Base-by-base conservation (phyloP, 257 asterid genomes). In the Solanum piurae region DNA sequence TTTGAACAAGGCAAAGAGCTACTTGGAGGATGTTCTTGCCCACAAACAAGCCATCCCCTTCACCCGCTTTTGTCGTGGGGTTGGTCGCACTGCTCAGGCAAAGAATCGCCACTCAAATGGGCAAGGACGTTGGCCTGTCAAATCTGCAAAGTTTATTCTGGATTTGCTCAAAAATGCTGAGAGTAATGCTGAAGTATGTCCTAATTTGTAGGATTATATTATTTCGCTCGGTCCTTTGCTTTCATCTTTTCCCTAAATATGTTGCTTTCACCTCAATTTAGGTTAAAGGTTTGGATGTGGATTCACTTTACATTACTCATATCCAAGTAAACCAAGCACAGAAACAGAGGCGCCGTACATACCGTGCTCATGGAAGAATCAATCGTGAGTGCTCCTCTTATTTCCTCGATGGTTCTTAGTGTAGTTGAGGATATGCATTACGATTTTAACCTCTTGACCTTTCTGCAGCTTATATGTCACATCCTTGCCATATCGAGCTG, bases 221-320 rank as follows among this genome's bases (percentile, higher is more conserved):
- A 12, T 4, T 49, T 86, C 31, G 4, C 29, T 64, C 0, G 2
- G 34, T 27, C 64, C 37, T 42, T 68, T 18, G 12, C 20, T 46
- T 52, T 52, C 2, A 52, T 18, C 62, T 52, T 72, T 6, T 31
- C 68, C 2, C 85, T 80, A 80, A 29, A 27, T 69, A 86, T 20
- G 38, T 86, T 33, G 5, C 4, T 87, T 89, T 84, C 25, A 46
- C 25, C 40, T 31, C 29, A 13, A 27, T 13, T 66, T 90, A 96
- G 98, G 98, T 96, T 62, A 96, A 96, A 92, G 98, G 98, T 36
- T 92, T 96, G 93, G 99, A 96, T 84, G 99, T 95, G 88, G 99
- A 96, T 92, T 88, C 97, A 12, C 97, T 96, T 71, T 95, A n/a
- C 93, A 95, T 96, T 60, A 93, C 98, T 73, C 99, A 96, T 94